Evolutionary conservation across 75 land plant genomes (phyloP), one percentile per base, ranked within the genome.

Genomic region (Azolla pinnata): DNA sequence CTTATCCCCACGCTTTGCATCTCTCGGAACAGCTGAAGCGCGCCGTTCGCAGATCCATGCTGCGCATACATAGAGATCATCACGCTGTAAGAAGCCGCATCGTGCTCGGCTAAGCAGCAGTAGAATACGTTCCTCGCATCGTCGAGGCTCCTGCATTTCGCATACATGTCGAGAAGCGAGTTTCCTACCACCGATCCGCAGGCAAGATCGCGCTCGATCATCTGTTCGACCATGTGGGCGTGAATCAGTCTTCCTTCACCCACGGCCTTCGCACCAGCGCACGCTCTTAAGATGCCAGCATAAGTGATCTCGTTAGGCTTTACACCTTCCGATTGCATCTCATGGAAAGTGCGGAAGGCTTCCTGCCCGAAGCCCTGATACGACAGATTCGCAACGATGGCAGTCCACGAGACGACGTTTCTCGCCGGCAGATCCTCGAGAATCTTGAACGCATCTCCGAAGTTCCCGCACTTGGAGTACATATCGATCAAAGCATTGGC

Each of bases 341-440:
- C 59, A 28, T 24, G 34, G 56, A 68, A 82, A 48, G 75, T 5
- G 21, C 31, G 32, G 44, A 82, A 26, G 20, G 76, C n/a, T 2
- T 62, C 51, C 14, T 7, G 2, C 7, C 69, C 62, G n/a, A 33
- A 59, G 0, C 79, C 78, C 1, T 19, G 40, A 0, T 63, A 56
- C 49, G 77, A 20, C 59, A 68, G 69, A 20, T 76, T 71, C 3
- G 81, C 47, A 0, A 82, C 51, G 73, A 82, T 78, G 9, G 79
- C 71, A 1, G 76, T 75, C 85, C 85, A 82, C 0, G 85, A 71
- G 1, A 78, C 49, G 17, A 69, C 78, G 69, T 82, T 81, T 21
- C 46, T 70, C 1, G 29, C 25, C 33, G 59, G 31, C 31, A 77
- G 49, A 1, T 31, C 38, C 33, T 78, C 73, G 62, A 81, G 77